Evolutionary conservation across 2,329 filamentous ascomycete genomes (phyloP).

Genomic region (Paracamarosporium sp.): DNA sequence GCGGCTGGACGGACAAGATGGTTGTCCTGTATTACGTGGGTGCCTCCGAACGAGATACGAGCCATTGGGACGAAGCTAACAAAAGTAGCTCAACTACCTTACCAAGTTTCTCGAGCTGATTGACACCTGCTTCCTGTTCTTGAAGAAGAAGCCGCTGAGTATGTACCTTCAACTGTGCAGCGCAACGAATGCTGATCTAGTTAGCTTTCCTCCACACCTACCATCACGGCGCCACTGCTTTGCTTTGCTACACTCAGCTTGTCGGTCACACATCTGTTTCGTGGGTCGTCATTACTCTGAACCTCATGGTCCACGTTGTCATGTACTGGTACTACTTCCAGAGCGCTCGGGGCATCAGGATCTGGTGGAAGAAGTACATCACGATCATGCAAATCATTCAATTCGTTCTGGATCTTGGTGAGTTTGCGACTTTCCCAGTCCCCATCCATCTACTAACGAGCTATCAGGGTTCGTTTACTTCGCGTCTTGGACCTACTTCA

Average conservation of each 20-base stretch:
- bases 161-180: conserved; percentile 39
- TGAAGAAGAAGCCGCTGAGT: conserved; percentile 99
- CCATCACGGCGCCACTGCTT: conserved; percentile 94
- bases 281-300: conserved; percentile 92
- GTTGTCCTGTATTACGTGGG: conserved; percentile 96
- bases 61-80: conserved; percentile 45
- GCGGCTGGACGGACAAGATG: conserved; percentile 92
- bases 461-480: conserved; percentile 91
- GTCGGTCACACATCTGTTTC: conserved; percentile 91
- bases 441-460: conserved; percentile 24
- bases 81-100: conserved; percentile 85
- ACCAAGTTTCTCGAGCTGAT: conserved; percentile 97
- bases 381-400: conserved; percentile 96
- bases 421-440: conserved; percentile 39
- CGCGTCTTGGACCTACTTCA: conserved; percentile 98
- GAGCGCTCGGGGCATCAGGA: conserved; percentile 89
- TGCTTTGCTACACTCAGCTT: conserved; percentile 97
- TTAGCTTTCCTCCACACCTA: conserved; percentile 95
- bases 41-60: conserved; percentile 25
- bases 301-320: conserved; percentile 92
- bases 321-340: conserved; percentile 99
- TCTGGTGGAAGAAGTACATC: conserved; percentile 99
- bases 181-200: conserved; percentile 25
- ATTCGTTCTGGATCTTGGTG: conserved; percentile 96
- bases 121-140: conserved; percentile 94